These are phyloP conservation scores for Spizellomyces sp. DNA, from an alignment of 192 early-diverging fungal species.

Conservation along the genomic window DNA sequence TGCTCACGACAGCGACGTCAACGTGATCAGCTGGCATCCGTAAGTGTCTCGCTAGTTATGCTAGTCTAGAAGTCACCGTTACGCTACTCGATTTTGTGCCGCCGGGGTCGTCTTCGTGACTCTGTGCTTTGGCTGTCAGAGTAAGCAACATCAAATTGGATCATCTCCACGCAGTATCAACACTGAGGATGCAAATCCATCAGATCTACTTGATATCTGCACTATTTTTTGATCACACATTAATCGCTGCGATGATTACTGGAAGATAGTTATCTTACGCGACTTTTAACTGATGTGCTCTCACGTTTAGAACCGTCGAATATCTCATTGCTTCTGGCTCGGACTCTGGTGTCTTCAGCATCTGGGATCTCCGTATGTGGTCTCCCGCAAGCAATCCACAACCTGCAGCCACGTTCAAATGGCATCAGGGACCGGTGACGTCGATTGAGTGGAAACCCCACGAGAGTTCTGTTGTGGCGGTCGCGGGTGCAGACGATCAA, in stretches of 20 bases:
- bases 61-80: not conserved
- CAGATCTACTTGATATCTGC: constrained; percentile 22
- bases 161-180: constrained; percentile 36
- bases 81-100: constrained; percentile 1
- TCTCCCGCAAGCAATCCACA: constrained; percentile 37
- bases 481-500: constrained; percentile 93
- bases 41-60: constrained; percentile 16
- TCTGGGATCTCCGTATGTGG: constrained; percentile 91
- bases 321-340: constrained; percentile 90
- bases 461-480: constrained; percentile 89
- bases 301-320: constrained; percentile 55
- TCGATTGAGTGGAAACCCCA: constrained; percentile 97
- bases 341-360: constrained; percentile 90
- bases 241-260: not conserved
- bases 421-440: constrained; percentile 91
- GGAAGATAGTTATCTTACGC: not conserved
- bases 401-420: constrained; percentile 91
- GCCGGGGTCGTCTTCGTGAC: constrained; percentile 4
- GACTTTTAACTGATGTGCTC: constrained; percentile 10
- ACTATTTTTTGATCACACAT: constrained; percentile 42
- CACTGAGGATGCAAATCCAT: constrained; percentile 3
- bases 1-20: constrained; percentile 89
- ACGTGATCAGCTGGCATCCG: constrained; percentile 97
- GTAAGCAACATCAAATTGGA: constrained; percentile 33
- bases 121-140: constrained; percentile 38